Percentiles rank a stretch among this genome's conserved stretches.
Conservation (phyloP, 2,329 filamentous ascomycete species). For the Claviceps pazoutovae region DNA sequence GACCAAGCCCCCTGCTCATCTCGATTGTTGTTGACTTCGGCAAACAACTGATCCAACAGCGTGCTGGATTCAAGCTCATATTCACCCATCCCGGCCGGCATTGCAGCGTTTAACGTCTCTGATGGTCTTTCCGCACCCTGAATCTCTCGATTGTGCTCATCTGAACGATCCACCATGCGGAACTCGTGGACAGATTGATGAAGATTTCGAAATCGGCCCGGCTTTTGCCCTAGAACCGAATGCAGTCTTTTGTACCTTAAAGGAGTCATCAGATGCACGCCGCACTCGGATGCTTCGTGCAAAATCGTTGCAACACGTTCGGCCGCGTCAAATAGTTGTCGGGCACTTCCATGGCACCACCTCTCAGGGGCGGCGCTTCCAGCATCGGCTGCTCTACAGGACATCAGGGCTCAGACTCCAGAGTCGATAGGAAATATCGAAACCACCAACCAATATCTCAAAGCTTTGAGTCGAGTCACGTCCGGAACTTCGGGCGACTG, state of each 20-base stretch:
- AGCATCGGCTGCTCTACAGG: conserved; percentile 27
- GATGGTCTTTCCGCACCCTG: conserved; percentile 11
- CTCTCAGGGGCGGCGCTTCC: conserved; percentile 21
- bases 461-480: conserved; percentile 15
- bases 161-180: conserved; percentile 16
- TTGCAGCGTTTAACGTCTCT: not conserved
- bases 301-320: conserved; percentile 22
- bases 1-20: conserved; percentile 16
- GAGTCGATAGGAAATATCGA: conserved; percentile 28
- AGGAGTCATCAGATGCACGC: conserved; percentile 23
- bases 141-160: conserved; percentile 18
- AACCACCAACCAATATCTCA: conserved; percentile 26
- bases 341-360: conserved; percentile 26
- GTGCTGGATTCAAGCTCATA: conserved; percentile 10
- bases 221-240: conserved; percentile 13
- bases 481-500: conserved; percentile 10
- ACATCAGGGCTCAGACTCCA: conserved; percentile 19
- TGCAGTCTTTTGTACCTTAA: conserved; percentile 17
- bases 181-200: conserved; percentile 20
- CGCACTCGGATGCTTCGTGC: conserved; percentile 22
- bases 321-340: conserved; percentile 22
- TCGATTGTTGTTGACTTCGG: conserved; percentile 14
- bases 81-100: not conserved
- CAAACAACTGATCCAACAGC: conserved; percentile 12
- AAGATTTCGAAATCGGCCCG: conserved; percentile 16